Evolutionary conservation across 768 basidiomycete genomes (phyloP).

Genomic region (Mycena floridula): DNA sequence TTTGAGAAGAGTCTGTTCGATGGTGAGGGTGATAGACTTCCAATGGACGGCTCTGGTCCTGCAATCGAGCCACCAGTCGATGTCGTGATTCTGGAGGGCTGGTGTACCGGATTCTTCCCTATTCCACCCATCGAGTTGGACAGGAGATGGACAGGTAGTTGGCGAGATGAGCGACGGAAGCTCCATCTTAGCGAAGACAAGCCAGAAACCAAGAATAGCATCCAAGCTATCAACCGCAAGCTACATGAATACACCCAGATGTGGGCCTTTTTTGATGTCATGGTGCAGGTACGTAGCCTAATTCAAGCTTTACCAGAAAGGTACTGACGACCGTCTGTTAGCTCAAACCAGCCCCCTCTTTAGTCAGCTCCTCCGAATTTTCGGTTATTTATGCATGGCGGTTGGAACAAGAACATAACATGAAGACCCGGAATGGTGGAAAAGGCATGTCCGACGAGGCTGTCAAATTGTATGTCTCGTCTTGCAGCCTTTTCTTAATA

Average conservation of each 20-base stretch:
- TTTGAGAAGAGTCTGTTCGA: conserved; percentile 83
- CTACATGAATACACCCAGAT: conserved; percentile 55
- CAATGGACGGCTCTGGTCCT: conserved; percentile 31
- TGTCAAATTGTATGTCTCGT: conserved; percentile 62
- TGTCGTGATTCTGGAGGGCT: conserved; percentile 90
- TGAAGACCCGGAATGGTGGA: conserved; percentile 83
- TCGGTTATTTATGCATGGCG: conserved; percentile 82
- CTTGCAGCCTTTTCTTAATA: conserved; percentile 6
- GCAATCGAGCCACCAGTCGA: conserved; percentile 47
- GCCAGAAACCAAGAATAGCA: conserved; percentile 41
- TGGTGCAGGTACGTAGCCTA: conserved; percentile 64
- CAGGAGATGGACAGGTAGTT: conserved; percentile 42
- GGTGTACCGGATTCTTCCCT: conserved; percentile 88
- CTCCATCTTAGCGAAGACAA: conserved; percentile 30
- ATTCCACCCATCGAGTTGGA: conserved; percentile 45
- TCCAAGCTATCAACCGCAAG: conserved; percentile 57
- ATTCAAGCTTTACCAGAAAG: too few species aligned
- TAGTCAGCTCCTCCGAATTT: too few species aligned
- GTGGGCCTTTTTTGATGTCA: conserved; percentile 68
- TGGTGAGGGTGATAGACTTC: conserved; percentile 81
- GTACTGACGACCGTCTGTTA: too few species aligned
- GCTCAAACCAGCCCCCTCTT: too few species aligned
- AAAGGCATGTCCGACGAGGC: conserved; percentile 80
- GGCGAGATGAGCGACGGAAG: conserved; percentile 30
- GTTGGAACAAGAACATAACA: conserved; percentile 80